phyloP scores from a whole-genome alignment of 179 eudicot species.

The Silene coronaria region DNA sequence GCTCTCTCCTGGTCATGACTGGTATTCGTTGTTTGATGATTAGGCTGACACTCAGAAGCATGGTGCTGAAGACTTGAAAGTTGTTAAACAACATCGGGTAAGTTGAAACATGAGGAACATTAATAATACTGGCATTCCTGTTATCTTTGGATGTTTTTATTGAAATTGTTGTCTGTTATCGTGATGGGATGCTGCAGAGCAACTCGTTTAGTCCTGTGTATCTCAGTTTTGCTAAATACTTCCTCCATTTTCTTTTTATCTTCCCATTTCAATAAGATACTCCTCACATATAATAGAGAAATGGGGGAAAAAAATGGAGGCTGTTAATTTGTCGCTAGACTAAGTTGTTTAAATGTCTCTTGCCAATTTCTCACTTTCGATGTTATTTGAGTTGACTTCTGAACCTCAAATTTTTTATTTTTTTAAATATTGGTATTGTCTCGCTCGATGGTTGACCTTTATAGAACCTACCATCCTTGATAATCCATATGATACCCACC shows the following conservation, averaged over 20 bases:
- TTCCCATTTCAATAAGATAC: no score
- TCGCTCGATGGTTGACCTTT: neutral
- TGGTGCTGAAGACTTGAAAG: slow-evolving; percentile 74
- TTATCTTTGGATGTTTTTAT: neutral
- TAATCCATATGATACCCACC: neutral
- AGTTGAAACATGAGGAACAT: slow-evolving; percentile 25
- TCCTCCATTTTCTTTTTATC: no score
- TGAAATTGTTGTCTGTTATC: neutral
- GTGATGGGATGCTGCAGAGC: neutral
- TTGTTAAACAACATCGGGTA: slow-evolving; percentile 85
- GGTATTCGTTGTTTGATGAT: slow-evolving; percentile 16
- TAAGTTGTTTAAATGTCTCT: neutral
- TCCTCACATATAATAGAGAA: no score
- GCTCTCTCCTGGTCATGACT: neutral
- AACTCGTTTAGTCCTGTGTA: neutral
- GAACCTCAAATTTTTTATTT: no score
- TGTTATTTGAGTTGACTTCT: neutral
- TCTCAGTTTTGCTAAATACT: neutral
- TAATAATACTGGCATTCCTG: neutral
- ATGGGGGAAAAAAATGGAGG: no score
- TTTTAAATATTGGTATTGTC: neutral
- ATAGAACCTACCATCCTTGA: neutral
- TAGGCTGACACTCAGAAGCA: slow-evolving; percentile 76
- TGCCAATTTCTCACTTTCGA: neutral
- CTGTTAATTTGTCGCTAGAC: neutral